These are phyloP conservation scores for Amphichorda felina DNA, from an alignment of 2,329 filamentous ascomycete species.

Conservation along the genomic window DNA sequence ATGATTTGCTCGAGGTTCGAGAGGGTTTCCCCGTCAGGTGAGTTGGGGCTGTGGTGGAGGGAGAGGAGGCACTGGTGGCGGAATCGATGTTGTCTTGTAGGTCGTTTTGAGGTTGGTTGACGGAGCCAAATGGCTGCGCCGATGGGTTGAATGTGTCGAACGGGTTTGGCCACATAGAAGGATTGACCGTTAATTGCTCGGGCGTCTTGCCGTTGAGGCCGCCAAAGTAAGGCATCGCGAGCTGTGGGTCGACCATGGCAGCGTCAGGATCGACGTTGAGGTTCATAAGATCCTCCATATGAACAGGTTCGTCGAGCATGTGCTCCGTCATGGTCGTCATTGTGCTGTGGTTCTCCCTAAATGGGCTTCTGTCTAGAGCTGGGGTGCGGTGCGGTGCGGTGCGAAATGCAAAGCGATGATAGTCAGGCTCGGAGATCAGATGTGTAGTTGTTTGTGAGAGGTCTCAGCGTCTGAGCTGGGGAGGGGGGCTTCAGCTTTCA, in stretches of 20 bases:
- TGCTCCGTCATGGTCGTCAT: conserved; percentile 1
- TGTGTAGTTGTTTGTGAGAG: no score
- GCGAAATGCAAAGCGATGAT: no score
- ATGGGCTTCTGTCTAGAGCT: no score
- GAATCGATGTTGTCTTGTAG: not conserved
- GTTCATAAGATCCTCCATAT: conserved; percentile 3
- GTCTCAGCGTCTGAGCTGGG: no score
- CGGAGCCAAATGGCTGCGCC: not conserved
- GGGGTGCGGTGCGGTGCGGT: no score
- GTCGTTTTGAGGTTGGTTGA: not conserved
- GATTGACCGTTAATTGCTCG: conserved; percentile 2
- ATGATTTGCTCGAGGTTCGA: conserved; percentile 6
- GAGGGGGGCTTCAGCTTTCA: no score
- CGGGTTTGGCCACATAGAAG: conserved; percentile 1
- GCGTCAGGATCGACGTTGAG: conserved; percentile 1
- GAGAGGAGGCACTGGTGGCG: conserved; percentile 5
- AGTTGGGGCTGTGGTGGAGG: conserved; percentile 2
- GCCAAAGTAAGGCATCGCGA: conserved; percentile 1
- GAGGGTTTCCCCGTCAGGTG: conserved; percentile 8
- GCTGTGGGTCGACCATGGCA: conserved; percentile 4
- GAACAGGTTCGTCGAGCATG: not conserved
- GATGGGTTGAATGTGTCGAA: conserved; percentile 1
- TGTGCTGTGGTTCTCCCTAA: not conserved
- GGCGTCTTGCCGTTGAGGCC: conserved; percentile 1
- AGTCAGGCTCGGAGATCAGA: no score